Percentiles rank a stretch among this genome's conserved stretches.
Evolutionary conservation across 23 red algal species (phyloP).

Genomic region (Gracilariopsis chorda): DNA sequence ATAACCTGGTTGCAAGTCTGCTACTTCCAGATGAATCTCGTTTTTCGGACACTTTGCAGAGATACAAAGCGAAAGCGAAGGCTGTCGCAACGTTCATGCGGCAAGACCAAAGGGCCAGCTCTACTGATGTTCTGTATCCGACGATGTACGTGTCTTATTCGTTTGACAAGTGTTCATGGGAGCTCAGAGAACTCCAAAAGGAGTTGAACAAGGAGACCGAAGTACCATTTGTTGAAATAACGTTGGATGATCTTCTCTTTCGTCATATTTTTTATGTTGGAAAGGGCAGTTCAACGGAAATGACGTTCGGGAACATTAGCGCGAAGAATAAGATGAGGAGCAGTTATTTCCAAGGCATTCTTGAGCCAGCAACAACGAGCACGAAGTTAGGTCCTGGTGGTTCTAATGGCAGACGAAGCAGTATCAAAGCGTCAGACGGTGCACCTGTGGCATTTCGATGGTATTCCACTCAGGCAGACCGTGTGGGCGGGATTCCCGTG

Average conservation of each 20-base stretch:
- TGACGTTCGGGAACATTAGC: constrained; percentile 80
- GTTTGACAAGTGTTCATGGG: constrained; percentile 80
- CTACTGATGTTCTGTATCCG: constrained; percentile 61
- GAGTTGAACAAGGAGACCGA: constrained; percentile 55
- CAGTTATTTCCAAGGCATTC: constrained; percentile 74
- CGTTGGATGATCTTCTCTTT: constrained; percentile 63
- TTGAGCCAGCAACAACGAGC: constrained; percentile 44
- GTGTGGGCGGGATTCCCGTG: constrained; percentile 84
- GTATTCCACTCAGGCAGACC: constrained; percentile 66
- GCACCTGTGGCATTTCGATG: constrained; percentile 87
- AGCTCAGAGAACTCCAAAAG: constrained; percentile 52
- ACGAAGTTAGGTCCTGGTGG: neutral
- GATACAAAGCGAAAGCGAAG: constrained; percentile 71
- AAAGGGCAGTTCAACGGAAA: constrained; percentile 60
- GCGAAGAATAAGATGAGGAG: constrained; percentile 66
- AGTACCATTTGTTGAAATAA: constrained; percentile 70
- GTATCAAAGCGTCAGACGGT: constrained; percentile 77
- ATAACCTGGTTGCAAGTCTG: constrained; percentile 41
- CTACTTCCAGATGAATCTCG: constrained; percentile 24
- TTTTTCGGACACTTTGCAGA: constrained; percentile 37
- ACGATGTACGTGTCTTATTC: constrained; percentile 89
- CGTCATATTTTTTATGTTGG: constrained; percentile 76
- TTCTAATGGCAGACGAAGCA: neutral
- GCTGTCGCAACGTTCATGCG: constrained; percentile 72
- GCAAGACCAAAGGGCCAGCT: constrained; percentile 62